Evolutionary conservation across 306 rosid genomes (phyloP).

Genomic region (Gleditsia sinensis): DNA sequence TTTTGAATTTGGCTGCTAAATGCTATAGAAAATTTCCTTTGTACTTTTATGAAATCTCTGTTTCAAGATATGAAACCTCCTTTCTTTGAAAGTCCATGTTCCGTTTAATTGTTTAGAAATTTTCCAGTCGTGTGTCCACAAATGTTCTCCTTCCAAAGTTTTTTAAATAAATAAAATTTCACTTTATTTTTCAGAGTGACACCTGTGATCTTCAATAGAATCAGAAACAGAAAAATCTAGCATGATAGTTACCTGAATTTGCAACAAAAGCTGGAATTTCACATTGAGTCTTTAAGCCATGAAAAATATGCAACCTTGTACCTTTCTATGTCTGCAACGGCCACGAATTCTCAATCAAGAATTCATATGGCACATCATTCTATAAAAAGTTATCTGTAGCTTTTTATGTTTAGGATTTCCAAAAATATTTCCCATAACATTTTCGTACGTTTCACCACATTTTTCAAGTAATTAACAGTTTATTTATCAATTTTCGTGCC

Average conservation of each 20-base stretch:
- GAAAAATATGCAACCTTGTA: too few relatives aligned
- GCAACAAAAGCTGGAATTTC: background rate
- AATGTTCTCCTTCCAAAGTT: background rate
- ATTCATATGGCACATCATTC: background rate
- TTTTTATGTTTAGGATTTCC: background rate
- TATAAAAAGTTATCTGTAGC: background rate
- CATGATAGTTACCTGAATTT: background rate
- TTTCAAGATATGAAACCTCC: background rate
- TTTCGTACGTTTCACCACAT: background rate
- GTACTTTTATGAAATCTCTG: background rate
- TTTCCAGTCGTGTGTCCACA: background rate
- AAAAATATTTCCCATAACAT: background rate
- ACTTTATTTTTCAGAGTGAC: background rate
- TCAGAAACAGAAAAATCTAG: background rate
- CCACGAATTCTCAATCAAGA: background rate
- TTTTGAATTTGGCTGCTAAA: background rate
- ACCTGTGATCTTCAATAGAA: background rate
- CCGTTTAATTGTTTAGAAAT: background rate
- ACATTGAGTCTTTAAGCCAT: too few relatives aligned
- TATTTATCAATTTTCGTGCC: background rate
- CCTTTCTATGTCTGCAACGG: too few relatives aligned
- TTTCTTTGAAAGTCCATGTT: background rate
- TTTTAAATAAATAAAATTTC: too few relatives aligned
- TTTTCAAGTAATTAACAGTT: background rate
- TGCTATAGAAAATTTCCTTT: constrained; percentile 5